Evolutionary conservation across 2,329 filamentous ascomycete genomes (phyloP), one percentile per base, ranked within the genome.

Genomic region (Ophidiomyces ophidiicola): DNA sequence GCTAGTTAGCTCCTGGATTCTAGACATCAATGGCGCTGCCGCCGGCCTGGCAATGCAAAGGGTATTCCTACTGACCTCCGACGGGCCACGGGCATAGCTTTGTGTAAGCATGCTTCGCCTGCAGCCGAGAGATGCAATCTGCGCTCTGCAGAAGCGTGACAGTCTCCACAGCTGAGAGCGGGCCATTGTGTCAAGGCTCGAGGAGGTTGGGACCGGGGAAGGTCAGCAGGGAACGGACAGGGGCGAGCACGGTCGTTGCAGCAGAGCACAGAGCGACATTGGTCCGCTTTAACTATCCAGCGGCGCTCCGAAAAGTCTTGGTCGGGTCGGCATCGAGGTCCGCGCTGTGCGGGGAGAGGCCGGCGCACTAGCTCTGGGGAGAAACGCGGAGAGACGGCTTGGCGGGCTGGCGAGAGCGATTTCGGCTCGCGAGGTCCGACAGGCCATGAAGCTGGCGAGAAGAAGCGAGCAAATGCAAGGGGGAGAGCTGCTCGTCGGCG

Each of bases 1-100:
- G 19, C 29, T 17, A 20, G 46, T 45, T 24, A 50, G 46, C 46
- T 52, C 26, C 14, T 7, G 11, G 32, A 14, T 15, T 20, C 15
- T 51, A 39, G 49, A 53, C 4, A n/a, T 14, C 24, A 29, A 20
- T n/a, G 11, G 17, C 12, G 5, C 14, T 18, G 14, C n/a, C 10
- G 23, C 10, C 5, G 23, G 6, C 14, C 10, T 50, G 18, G 51
- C 32, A 10, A 53, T 23, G 19, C 5, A 11, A 11, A 11, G 10
- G 25, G 8, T n/a, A 12, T 7, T 14, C 25, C 12, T 36, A 48
- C 50, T 42, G 36, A 59, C 56, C 48, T 53, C 49, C 19, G 45
- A 48, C 18, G 57, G 52, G 5, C 57, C 58, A 36, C 47, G 48
- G 31, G 54, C 46, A 46, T 56, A 51, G 40, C 54, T 57, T 29